phyloP scores from a whole-genome alignment of 495 filamentous ascomycete genomes.

The Apodospora peruviana region DNA sequence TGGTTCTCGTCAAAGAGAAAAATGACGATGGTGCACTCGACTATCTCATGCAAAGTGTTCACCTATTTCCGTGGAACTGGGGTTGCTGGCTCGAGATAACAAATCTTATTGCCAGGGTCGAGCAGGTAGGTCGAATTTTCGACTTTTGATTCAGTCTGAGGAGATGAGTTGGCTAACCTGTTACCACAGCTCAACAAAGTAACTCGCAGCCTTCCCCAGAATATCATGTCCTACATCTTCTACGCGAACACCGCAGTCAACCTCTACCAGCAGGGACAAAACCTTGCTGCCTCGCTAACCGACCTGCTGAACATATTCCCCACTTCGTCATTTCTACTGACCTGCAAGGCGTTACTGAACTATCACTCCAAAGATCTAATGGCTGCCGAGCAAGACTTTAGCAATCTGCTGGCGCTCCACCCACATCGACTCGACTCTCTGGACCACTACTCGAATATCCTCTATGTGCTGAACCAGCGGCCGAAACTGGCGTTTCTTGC shows the following conservation, averaged over 20 bases:
- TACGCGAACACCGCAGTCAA: constrained; percentile 85
- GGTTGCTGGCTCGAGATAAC: constrained; percentile 90
- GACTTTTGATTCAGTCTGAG: not conserved
- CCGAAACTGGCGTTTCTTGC: constrained; percentile 90
- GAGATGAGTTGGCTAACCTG: constrained; percentile 8
- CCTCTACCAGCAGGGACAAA: constrained; percentile 76
- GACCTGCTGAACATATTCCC: constrained; percentile 82
- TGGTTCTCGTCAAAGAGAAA: constrained; percentile 84
- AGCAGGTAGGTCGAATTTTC: constrained; percentile 58
- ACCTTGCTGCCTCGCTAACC: constrained; percentile 63
- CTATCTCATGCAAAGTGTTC: constrained; percentile 79
- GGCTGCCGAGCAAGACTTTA: constrained; percentile 79
- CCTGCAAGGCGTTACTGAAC: constrained; percentile 77
- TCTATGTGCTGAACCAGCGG: constrained; percentile 83
- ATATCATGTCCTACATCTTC: constrained; percentile 91
- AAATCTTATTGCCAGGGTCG: constrained; percentile 63
- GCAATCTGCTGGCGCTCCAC: constrained; percentile 67
- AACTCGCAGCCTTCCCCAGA: constrained; percentile 63
- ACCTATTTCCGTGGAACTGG: constrained; percentile 90
- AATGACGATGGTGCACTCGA: constrained; percentile 77
- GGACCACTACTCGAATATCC: constrained; percentile 93
- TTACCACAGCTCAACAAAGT: constrained; percentile 45
- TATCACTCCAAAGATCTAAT: constrained; percentile 96
- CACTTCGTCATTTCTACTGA: constrained; percentile 77
- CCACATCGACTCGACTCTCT: constrained; percentile 86